Base-by-base conservation (phyloP, 169 alveolate species). In the Cryptosporidium felis region DNA sequence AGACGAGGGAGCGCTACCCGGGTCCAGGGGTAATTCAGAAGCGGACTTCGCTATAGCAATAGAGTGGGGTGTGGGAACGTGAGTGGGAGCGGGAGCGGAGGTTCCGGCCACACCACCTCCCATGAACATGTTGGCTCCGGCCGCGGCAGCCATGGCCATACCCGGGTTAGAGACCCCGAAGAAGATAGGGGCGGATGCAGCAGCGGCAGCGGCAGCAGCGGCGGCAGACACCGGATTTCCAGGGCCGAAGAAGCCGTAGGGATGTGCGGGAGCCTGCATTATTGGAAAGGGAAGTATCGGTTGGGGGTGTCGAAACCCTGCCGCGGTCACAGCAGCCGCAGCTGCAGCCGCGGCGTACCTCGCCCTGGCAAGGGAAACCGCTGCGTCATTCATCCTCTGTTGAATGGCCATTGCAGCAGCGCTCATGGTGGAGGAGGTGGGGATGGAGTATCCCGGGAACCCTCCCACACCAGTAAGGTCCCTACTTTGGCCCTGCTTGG, bases 331-430 rank as follows among this genome's bases (percentile, higher is more conserved):
- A 4, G 80, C 80, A 0, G 85, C 85, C 3, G 85, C 85, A 8
- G 85, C 85, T 2, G 85, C 85, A 0, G 81, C 81, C 12, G 81
- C 81, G 4, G 85, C 85, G n/a, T 74, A 74, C 38, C 85, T 74
- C 21, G 85, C 85, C 41, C 85, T 74, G 12, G 85, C 85, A 3
- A 74, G 26, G 14, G 85, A 74, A 1, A 74, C 45, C 4, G 85
- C 85, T 9, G 85, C 85, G 16, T 74, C 85, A 26, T 74, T 74
- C 85, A 74, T 74, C 18, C 85, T 74, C 38, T 74, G 85, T 16
- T 74, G 85, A 40, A 74, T 74, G 9, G 85, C 85, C 0, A 32
- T 67, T 4, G 85, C 85, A 14, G 85, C 85, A 21, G 85, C 63
- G 42, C 59, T 74, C 85, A 74, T 74, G 16, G 67, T 49, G 4